Percentiles rank a stretch among this genome's conserved stretches.
phyloP scores from a whole-genome alignment of 768 basidiomycete species.

The Sarcomyxa edulis region DNA sequence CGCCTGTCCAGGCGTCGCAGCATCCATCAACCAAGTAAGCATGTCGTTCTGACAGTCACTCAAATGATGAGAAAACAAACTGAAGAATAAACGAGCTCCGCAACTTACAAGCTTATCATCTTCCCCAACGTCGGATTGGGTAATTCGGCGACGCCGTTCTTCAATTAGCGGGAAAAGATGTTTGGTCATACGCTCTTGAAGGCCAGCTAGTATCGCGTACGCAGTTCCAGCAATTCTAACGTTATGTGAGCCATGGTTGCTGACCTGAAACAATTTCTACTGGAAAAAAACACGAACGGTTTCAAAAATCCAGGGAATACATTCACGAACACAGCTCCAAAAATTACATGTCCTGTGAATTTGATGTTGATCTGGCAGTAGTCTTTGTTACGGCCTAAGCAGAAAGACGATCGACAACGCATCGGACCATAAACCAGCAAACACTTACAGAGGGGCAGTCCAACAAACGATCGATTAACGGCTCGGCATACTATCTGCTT shows the following conservation, averaged over 20 bases:
- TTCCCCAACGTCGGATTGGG: too few relatives aligned
- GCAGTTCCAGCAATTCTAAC: not conserved
- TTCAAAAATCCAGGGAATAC: slow-evolving; percentile 22
- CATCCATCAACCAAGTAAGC: slow-evolving; percentile 14
- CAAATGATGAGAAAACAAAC: not conserved
- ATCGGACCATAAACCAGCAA: not conserved
- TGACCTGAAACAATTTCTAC: slow-evolving; percentile 7
- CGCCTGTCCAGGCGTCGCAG: slow-evolving; percentile 7
- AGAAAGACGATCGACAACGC: not conserved
- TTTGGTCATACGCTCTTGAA: too few relatives aligned
- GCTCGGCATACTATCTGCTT: slow-evolving; percentile 20
- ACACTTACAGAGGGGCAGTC: slow-evolving; percentile 24
- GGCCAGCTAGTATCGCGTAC: too few relatives aligned
- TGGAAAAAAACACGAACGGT: slow-evolving; percentile 22
- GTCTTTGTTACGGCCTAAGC: slow-evolving; percentile 21
- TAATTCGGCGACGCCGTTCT: too few relatives aligned
- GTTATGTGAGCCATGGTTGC: not conserved
- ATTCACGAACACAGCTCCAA: slow-evolving; percentile 16
- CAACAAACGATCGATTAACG: slow-evolving; percentile 28
- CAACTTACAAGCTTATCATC: too few relatives aligned
- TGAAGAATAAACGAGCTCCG: too few relatives aligned
- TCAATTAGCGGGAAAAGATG: too few relatives aligned
- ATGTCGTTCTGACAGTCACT: slow-evolving; percentile 10
- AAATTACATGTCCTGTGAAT: slow-evolving; percentile 21
- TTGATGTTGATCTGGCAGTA: slow-evolving; percentile 20